phyloP scores from a whole-genome alignment of 2,329 filamentous ascomycete species.

The Aschersonia sp. region DNA sequence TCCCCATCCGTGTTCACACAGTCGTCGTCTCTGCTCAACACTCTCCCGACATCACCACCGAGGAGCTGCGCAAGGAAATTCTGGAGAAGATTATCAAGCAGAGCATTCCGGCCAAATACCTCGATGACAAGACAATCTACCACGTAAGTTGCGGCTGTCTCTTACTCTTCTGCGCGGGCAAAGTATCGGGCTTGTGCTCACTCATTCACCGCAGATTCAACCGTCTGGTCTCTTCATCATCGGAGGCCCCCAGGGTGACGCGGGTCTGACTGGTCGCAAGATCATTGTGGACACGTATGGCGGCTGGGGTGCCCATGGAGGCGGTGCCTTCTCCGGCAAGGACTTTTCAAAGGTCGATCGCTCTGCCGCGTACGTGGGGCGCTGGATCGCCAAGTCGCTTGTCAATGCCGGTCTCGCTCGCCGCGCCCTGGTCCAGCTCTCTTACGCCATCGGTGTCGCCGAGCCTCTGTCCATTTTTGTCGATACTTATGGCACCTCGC shows the following conservation, averaged over 20 bases:
- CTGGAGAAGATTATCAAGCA: constrained; percentile 94
- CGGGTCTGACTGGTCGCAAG: constrained; percentile 96
- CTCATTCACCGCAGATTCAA: constrained; percentile 49
- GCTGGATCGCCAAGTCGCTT: constrained; percentile 98
- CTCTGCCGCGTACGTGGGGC: constrained; percentile 90
- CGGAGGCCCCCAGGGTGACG: constrained; percentile 96
- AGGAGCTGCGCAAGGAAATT: constrained; percentile 87
- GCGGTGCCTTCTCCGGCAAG: constrained; percentile 99
- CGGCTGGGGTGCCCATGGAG: constrained; percentile 98
- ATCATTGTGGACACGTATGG: constrained; percentile 99
- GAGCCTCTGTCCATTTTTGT: constrained; percentile 98
- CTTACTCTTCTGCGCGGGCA: too few relatives aligned
- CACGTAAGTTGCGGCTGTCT: constrained; percentile 46
- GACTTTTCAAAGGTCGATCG: constrained; percentile 99
- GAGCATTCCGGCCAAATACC: constrained; percentile 82
- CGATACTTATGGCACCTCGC: constrained; percentile 90
- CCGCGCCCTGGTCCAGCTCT: constrained; percentile 91
- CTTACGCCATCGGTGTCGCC: constrained; percentile 96
- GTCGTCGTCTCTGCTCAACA: constrained; percentile 96
- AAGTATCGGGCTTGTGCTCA: background rate
- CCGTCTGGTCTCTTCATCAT: constrained; percentile 98
- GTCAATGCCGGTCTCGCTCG: constrained; percentile 79
- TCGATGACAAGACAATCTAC: constrained; percentile 89
- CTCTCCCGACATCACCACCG: constrained; percentile 73
- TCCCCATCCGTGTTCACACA: constrained; percentile 87